These are phyloP conservation scores for Zostera marina DNA, from an alignment of 116 monocot species.

Conservation along the genomic window DNA sequence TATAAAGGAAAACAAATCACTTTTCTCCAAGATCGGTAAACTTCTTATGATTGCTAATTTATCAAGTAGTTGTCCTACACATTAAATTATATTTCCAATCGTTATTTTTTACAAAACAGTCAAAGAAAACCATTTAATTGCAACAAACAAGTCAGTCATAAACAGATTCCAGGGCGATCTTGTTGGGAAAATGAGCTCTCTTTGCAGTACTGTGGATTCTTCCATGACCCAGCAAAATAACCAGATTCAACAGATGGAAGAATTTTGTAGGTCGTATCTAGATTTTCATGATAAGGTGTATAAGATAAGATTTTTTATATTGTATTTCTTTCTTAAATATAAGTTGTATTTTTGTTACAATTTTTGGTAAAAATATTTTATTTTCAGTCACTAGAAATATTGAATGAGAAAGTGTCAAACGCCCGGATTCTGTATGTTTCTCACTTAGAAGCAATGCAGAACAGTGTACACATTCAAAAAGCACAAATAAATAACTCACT, in stretches of 20 bases:
- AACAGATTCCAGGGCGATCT: slow-evolving; percentile 45
- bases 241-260: slow-evolving; percentile 42
- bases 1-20: slow-evolving; percentile 46
- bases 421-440: slow-evolving; percentile 2
- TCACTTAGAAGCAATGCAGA: not conserved
- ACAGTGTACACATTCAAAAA: slow-evolving; percentile 1
- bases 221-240: slow-evolving; percentile 52
- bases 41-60: not conserved
- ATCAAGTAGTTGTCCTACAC: too few relatives aligned
- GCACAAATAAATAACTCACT: not conserved
- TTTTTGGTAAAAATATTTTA: not conserved
- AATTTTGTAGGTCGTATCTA: slow-evolving; percentile 4
- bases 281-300: slow-evolving; percentile 2
- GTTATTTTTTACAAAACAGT: slow-evolving; percentile 19
- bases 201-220: slow-evolving; percentile 33
- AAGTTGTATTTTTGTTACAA: not conserved
- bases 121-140: slow-evolving; percentile 55
- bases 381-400: not conserved
- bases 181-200: slow-evolving; percentile 20
- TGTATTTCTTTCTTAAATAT: not conserved
- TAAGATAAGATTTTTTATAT: not conserved
- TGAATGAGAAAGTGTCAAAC: not conserved
- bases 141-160: slow-evolving; percentile 44
- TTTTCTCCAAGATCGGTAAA: slow-evolving; percentile 76
- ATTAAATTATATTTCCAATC: too few relatives aligned